Evolutionary conservation across 1,139 yeast genomes (phyloP).

Genomic region (Zygotorulaspora mrakii): DNA sequence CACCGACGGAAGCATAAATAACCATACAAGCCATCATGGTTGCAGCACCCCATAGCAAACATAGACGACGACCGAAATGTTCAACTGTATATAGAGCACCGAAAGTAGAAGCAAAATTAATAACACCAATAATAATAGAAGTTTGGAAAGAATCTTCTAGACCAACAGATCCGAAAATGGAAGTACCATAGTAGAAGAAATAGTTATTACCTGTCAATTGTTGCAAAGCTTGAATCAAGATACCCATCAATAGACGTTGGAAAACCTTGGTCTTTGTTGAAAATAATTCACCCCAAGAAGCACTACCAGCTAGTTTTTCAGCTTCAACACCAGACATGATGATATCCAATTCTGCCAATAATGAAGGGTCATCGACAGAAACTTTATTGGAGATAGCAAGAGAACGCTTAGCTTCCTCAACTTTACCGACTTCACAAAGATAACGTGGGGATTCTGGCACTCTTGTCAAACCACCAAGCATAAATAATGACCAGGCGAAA

Average conservation of each 20-base stretch:
- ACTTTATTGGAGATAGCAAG: slow-evolving; percentile 56
- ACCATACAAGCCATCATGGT: slow-evolving; percentile 57
- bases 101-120: slow-evolving; percentile 67
- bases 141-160: slow-evolving; percentile 64
- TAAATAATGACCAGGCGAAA: slow-evolving; percentile 42
- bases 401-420: slow-evolving; percentile 56
- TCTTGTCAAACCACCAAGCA: slow-evolving; percentile 52
- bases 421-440: slow-evolving; percentile 49
- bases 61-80: slow-evolving; percentile 58
- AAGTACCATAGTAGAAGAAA: slow-evolving; percentile 70
- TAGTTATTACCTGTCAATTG: slow-evolving; percentile 73
- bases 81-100: slow-evolving; percentile 60
- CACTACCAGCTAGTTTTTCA: slow-evolving; percentile 59
- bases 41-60: slow-evolving; percentile 55
- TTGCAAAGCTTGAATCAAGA: slow-evolving; percentile 62
- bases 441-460: slow-evolving; percentile 81
- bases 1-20: slow-evolving; percentile 60
- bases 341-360: slow-evolving; percentile 53
- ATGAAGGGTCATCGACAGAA: slow-evolving; percentile 52
- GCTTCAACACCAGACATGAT: slow-evolving; percentile 61
- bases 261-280: slow-evolving; percentile 64
- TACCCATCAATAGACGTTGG: slow-evolving; percentile 61
- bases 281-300: slow-evolving; percentile 57
- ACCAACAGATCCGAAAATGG: slow-evolving; percentile 67
- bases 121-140: slow-evolving; percentile 64